phyloP scores from a whole-genome alignment of 208 protist species.

The Trypanosoma cruzi region DNA sequence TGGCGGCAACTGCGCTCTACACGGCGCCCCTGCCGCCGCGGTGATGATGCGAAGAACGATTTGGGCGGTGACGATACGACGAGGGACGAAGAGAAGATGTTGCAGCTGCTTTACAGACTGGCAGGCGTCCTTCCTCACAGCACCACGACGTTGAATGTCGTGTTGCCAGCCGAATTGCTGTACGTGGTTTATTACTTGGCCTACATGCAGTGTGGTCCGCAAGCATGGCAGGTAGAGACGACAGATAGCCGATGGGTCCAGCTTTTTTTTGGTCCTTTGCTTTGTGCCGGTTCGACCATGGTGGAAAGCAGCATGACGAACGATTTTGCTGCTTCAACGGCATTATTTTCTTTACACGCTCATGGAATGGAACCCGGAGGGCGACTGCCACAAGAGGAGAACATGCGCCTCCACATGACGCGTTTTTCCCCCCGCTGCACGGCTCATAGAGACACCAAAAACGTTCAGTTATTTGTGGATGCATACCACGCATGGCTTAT shows the following conservation, averaged over 20 bases:
- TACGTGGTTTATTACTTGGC: constrained; percentile 25
- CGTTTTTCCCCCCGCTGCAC: constrained; percentile 4
- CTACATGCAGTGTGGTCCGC: not conserved
- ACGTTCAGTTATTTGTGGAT: constrained; percentile 16
- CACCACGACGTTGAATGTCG: not conserved
- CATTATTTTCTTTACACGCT: not conserved
- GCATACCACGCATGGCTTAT: constrained; percentile 16
- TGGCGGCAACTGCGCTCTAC: not conserved
- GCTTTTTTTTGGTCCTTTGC: constrained; percentile 14
- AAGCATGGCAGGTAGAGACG: not conserved
- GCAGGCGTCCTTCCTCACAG: not conserved
- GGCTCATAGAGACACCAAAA: not conserved
- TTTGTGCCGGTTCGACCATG: not conserved
- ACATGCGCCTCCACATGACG: not conserved
- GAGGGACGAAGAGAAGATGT: too few relatives aligned
- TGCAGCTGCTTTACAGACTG: not conserved
- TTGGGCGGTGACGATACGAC: not conserved
- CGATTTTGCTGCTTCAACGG: not conserved
- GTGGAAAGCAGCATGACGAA: not conserved
- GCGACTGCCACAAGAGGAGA: not conserved
- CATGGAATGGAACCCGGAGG: too few relatives aligned
- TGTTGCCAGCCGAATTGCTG: constrained; percentile 3
- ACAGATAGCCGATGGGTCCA: constrained; percentile 9
- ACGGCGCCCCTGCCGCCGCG: not conserved
- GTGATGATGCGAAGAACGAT: not conserved